A percentile compares a stretch with the other conserved stretches of the same genome.
phyloP scores from a whole-genome alignment of 179 eudicot genomes.

The Pouteria campechiana region DNA sequence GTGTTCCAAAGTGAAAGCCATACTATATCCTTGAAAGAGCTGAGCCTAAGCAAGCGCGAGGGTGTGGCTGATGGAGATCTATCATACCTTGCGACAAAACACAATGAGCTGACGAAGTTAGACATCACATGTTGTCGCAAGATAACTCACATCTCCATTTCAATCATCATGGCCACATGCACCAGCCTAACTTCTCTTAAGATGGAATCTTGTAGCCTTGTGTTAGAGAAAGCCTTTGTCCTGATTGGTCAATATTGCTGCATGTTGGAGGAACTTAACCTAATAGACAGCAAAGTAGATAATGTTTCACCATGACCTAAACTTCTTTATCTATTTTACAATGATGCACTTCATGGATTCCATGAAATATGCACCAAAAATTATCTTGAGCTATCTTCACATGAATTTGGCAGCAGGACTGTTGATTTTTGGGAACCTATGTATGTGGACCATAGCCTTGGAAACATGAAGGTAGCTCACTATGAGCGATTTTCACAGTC shows the following conservation, averaged over 20 bases:
- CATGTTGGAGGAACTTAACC: conserved; percentile 81
- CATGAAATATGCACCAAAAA: no score
- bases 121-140: conserved; percentile 89
- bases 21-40: conserved; percentile 57
- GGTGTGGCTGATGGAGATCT: conserved; percentile 91
- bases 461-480: no score
- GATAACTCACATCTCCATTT: conserved; percentile 61
- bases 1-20: conserved; percentile 68
- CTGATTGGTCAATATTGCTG: conserved; percentile 71
- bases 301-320: no score
- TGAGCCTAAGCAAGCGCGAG: conserved; percentile 77
- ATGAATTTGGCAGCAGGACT: no score
- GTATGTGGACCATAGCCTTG: no score
- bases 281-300: conserved; percentile 80
- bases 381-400: no score
- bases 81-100: conserved; percentile 54
- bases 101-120: conserved; percentile 55
- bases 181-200: conserved; percentile 50
- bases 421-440: no score
- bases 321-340: conserved; percentile 7
- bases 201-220: conserved; percentile 80
- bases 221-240: conserved; percentile 67
- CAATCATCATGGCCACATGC: conserved; percentile 63
- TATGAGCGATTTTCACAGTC: no score
- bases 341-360: background rate